These are phyloP conservation scores for Neonectria neomacrospora DNA, from an alignment of 2,329 filamentous ascomycete species.

Conservation along the genomic window DNA sequence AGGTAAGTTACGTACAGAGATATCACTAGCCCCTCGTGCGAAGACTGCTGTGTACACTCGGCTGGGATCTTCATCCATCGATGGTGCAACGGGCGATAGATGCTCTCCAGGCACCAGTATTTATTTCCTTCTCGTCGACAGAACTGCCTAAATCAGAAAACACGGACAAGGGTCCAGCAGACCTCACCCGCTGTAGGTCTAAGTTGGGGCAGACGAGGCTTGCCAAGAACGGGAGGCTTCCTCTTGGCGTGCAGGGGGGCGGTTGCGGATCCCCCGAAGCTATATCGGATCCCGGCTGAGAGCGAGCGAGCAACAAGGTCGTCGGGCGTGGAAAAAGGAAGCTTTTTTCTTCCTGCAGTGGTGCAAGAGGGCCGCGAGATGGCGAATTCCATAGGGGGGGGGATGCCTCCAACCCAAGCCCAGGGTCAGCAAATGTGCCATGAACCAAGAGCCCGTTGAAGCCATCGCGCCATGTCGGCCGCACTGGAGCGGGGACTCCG, in stretches of 20 bases:
- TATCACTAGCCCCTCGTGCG: no score
- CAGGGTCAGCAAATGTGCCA: neutral
- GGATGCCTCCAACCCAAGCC: neutral
- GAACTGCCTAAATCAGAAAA: slow-evolving; percentile 9
- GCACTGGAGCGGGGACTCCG: neutral
- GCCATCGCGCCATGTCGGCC: neutral
- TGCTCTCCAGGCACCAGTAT: neutral
- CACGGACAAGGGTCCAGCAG: neutral
- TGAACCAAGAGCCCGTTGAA: neutral
- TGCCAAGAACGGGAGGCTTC: neutral
- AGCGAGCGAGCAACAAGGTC: neutral
- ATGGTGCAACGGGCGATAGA: no score
- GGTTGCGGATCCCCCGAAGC: slow-evolving; percentile 1
- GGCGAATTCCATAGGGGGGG: neutral
- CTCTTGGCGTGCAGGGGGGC: neutral
- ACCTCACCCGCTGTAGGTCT: neutral
- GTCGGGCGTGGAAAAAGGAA: no score
- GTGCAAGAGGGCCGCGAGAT: neutral
- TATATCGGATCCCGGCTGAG: neutral
- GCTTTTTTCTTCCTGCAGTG: neutral
- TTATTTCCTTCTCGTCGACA: neutral
- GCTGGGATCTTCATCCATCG: neutral
- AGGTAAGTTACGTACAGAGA: no score
- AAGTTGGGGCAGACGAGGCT: slow-evolving; percentile 10
- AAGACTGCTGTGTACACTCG: neutral